These are phyloP conservation scores for Beta corolliflora DNA, from an alignment of 179 eudicot species.

Conservation along the genomic window DNA sequence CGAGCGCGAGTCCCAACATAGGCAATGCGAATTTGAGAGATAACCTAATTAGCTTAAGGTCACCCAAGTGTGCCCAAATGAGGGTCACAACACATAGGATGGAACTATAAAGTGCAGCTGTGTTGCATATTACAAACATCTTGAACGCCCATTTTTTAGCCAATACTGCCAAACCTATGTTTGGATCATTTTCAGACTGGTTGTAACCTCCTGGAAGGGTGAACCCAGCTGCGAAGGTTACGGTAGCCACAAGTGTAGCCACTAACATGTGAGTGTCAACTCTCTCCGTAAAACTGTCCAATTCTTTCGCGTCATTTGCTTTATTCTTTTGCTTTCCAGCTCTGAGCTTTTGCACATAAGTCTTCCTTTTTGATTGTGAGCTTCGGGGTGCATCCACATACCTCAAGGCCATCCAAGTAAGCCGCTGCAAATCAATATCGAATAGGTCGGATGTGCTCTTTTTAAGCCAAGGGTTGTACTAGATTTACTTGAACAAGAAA, in stretches of 20 bases:
- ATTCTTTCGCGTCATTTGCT: background rate
- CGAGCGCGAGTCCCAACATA: conserved; percentile 20
- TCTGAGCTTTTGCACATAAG: background rate
- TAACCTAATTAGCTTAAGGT: conserved; percentile 13
- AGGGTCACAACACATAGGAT: conserved; percentile 21
- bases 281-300: conserved; percentile 6
- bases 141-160: conserved; percentile 11
- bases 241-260: conserved; percentile 21
- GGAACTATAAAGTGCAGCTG: conserved; percentile 34
- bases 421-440: conserved; percentile 10
- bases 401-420: conserved; percentile 34
- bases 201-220: conserved; percentile 42
- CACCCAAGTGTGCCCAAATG: conserved; percentile 36
- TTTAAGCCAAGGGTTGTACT: background rate
- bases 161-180: conserved; percentile 27
- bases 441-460: background rate
- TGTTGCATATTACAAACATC: conserved; percentile 33
- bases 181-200: conserved; percentile 11
- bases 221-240: conserved; percentile 31
- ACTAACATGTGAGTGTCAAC: conserved; percentile 16
- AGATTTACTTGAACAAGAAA: too few species aligned
- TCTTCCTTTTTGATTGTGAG: conserved; percentile 21
- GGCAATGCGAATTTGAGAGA: conserved; percentile 20
- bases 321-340: background rate
- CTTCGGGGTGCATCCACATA: conserved; percentile 26